These are phyloP conservation scores for Podila verticillata DNA, from an alignment of 192 early-diverging fungal species.

Conservation along the genomic window DNA sequence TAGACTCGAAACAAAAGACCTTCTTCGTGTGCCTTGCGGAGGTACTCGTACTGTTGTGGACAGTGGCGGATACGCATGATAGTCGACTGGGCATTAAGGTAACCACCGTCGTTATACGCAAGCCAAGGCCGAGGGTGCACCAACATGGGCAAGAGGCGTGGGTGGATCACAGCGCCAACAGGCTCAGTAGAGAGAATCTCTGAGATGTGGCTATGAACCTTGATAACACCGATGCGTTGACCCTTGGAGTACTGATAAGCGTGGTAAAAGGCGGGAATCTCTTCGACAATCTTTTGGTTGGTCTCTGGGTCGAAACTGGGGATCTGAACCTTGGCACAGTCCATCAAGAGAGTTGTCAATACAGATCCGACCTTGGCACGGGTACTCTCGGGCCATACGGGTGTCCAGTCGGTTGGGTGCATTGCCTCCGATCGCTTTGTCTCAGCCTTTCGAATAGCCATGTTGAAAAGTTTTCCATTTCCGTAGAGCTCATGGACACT, in stretches of 20 bases:
- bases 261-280: constrained; percentile 86
- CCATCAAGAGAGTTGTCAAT: constrained; percentile 69
- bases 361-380: constrained; percentile 69
- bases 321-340: constrained; percentile 74
- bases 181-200: constrained; percentile 73
- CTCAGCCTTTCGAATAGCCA: constrained; percentile 77
- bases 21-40: constrained; percentile 81
- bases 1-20: constrained; percentile 74
- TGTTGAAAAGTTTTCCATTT: constrained; percentile 83
- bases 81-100: constrained; percentile 73
- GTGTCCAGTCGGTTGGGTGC: constrained; percentile 66
- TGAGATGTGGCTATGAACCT: constrained; percentile 70
- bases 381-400: constrained; percentile 70
- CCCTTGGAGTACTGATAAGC: constrained; percentile 66
- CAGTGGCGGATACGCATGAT: constrained; percentile 82
- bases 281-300: constrained; percentile 59
- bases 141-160: constrained; percentile 92
- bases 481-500: constrained; percentile 76
- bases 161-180: constrained; percentile 67
- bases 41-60: constrained; percentile 79
- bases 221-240: constrained; percentile 79
- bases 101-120: constrained; percentile 85
- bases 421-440: constrained; percentile 65
- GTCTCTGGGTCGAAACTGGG: constrained; percentile 67
- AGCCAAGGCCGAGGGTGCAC: constrained; percentile 93